These are phyloP conservation scores for Backusella psychrophila DNA, from an alignment of 192 early-diverging fungal species.

Conservation along the genomic window DNA sequence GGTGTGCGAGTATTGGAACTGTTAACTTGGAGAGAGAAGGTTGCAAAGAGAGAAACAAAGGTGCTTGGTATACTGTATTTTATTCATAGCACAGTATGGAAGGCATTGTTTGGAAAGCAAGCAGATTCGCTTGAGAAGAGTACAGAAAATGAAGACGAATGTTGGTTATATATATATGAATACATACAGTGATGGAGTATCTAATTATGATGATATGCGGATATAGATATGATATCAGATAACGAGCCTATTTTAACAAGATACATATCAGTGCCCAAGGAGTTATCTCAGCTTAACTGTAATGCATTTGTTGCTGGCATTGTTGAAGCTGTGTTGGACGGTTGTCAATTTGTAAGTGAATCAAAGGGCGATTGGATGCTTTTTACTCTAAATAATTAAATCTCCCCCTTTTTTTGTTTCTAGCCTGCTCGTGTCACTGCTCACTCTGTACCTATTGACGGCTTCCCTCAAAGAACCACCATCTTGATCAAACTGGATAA, in stretches of 20 bases:
- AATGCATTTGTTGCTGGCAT: constrained; percentile 96
- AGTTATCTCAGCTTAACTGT: constrained; percentile 88
- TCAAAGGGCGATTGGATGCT: neutral
- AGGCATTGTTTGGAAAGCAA: constrained; percentile 90
- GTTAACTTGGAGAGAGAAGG: constrained; percentile 88
- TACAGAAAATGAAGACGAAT: constrained; percentile 97
- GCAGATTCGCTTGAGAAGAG: constrained; percentile 96
- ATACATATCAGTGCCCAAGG: constrained; percentile 94
- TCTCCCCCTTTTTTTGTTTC: neutral
- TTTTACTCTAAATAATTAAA: neutral
- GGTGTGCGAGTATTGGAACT: constrained; percentile 88
- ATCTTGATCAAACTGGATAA: constrained; percentile 95
- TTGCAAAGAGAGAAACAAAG: constrained; percentile 82
- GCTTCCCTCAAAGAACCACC: constrained; percentile 86
- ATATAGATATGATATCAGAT: constrained; percentile 98
- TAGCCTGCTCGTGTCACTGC: constrained; percentile 88
- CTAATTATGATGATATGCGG: neutral
- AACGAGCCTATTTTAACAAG: constrained; percentile 89
- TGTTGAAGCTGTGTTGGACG: constrained; percentile 91
- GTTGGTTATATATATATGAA: constrained; percentile 44
- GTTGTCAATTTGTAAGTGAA: constrained; percentile 81
- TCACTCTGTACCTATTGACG: constrained; percentile 86
- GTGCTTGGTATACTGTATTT: constrained; percentile 90
- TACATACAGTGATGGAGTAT: constrained; percentile 7
- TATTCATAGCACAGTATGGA: constrained; percentile 95